These are phyloP conservation scores for Aegilops umbellulata DNA, from an alignment of 176 grass and related monocot species.

Conservation along the genomic window DNA sequence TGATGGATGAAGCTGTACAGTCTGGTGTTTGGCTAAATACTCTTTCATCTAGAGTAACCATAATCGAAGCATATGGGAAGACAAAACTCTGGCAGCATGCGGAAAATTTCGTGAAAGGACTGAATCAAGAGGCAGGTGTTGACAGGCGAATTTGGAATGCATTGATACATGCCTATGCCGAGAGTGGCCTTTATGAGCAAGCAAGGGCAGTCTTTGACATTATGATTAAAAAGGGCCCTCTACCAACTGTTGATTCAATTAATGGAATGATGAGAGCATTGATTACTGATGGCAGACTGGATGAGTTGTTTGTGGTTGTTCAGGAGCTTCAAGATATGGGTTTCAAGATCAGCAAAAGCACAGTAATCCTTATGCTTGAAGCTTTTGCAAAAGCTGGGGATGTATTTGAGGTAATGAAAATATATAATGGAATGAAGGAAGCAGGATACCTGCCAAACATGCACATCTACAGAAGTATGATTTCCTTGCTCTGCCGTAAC, in stretches of 20 bases:
- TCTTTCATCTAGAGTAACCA: conserved; percentile 47
- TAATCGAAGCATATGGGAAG: conserved; percentile 82
- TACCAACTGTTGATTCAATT: conserved; percentile 75
- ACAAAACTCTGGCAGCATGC: conserved; percentile 77
- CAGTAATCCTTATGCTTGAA: conserved; percentile 84
- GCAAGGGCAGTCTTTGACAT: conserved; percentile 78
- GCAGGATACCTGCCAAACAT: conserved; percentile 85
- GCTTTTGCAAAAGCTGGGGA: conserved; percentile 76
- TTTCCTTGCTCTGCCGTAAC: conserved; percentile 62
- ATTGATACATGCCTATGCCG: conserved; percentile 83
- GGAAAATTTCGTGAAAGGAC: conserved; percentile 68
- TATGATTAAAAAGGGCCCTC: conserved; percentile 84
- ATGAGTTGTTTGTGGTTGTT: conserved; percentile 88
- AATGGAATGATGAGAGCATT: conserved; percentile 88
- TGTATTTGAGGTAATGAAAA: conserved; percentile 96
- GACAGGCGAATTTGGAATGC: conserved; percentile 88
- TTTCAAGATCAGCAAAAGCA: conserved; percentile 95
- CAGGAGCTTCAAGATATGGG: conserved; percentile 88
- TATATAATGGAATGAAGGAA: conserved; percentile 98
- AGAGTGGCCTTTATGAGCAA: conserved; percentile 82
- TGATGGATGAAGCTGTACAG: conserved; percentile 60
- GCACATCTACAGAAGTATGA: conserved; percentile 80
- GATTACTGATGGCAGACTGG: conserved; percentile 74
- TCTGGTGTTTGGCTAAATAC: conserved; percentile 49
- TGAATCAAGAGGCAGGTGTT: conserved; percentile 51